Evolutionary conservation across 2,329 filamentous ascomycete species (phyloP).

Genomic region (Graphium sp.): DNA sequence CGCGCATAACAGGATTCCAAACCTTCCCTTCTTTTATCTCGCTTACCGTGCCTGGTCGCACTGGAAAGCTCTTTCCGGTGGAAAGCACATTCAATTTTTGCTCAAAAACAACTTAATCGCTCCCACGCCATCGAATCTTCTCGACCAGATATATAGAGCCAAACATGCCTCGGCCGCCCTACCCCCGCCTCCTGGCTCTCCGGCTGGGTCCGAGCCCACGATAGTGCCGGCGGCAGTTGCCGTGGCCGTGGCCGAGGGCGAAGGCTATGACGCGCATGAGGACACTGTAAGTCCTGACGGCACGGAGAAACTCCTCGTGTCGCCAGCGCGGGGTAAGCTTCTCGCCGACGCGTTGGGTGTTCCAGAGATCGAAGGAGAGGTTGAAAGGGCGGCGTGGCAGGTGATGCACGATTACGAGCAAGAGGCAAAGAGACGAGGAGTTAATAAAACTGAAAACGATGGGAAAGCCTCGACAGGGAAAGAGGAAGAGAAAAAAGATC

Average conservation of each 20-base stretch:
- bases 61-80: conserved; percentile 72
- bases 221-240: conserved; percentile 5
- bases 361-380: conserved; percentile 53
- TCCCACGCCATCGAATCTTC: conserved; percentile 44
- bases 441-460: conserved; percentile 2
- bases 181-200: neutral
- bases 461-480: neutral
- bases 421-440: conserved; percentile 1
- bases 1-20: conserved; percentile 63
- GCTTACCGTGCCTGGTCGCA: conserved; percentile 84
- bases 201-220: conserved; percentile 11
- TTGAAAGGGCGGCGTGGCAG: conserved; percentile 63
- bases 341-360: conserved; percentile 40
- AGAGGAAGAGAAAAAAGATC: conserved; percentile 1
- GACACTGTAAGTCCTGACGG: neutral
- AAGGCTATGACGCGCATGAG: conserved; percentile 5
- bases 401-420: conserved; percentile 26
- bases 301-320: conserved; percentile 8
- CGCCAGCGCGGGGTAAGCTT: conserved; percentile 6
- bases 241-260: neutral
- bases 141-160: conserved; percentile 55
- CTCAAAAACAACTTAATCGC: conserved; percentile 55
- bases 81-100: conserved; percentile 71
- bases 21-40: conserved; percentile 94
- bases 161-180: conserved; percentile 9